Conservation (phyloP, 768 basidiomycete species). For the Trametes cingulata region DNA sequence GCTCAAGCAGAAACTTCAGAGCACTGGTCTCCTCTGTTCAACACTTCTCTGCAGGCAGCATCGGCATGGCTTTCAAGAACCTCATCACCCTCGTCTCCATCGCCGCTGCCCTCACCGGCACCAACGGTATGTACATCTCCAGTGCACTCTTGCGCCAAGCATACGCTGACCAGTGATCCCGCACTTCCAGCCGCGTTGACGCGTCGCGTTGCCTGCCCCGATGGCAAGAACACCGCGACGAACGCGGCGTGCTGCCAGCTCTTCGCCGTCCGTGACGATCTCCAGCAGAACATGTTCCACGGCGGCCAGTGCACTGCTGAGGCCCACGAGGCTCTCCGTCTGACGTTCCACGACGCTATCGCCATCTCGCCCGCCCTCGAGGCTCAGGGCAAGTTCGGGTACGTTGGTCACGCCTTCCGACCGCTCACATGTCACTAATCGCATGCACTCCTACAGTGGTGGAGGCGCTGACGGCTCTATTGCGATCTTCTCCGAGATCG, state of each 20-base stretch:
- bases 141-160: too few species aligned
- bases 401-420: not conserved
- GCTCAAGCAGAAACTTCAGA: not conserved
- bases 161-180: constrained; percentile 6
- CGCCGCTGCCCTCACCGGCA: constrained; percentile 16
- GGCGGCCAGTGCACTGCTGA: constrained; percentile 35
- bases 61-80: constrained; percentile 26
- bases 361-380: constrained; percentile 10
- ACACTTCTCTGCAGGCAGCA: not conserved
- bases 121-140: constrained; percentile 11
- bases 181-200: constrained; percentile 23
- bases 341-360: constrained; percentile 31
- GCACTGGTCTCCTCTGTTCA: constrained; percentile 1
- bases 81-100: constrained; percentile 17
- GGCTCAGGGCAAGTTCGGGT: constrained; percentile 14
- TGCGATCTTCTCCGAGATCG: constrained; percentile 43
- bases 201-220: constrained; percentile 31
- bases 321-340: constrained; percentile 31
- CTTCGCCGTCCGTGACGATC: constrained; percentile 32
- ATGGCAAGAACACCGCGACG: constrained; percentile 30
- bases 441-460: constrained; percentile 11
- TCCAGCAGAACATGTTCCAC: constrained; percentile 31
- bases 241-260: constrained; percentile 35
- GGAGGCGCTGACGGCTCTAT: constrained; percentile 47
- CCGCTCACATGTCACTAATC: not conserved